A percentile compares a stretch with the other conserved stretches of the same genome.
Evolutionary conservation across 352 stramenopile genomes (phyloP).

Genomic region (Phytophthora litchii): DNA sequence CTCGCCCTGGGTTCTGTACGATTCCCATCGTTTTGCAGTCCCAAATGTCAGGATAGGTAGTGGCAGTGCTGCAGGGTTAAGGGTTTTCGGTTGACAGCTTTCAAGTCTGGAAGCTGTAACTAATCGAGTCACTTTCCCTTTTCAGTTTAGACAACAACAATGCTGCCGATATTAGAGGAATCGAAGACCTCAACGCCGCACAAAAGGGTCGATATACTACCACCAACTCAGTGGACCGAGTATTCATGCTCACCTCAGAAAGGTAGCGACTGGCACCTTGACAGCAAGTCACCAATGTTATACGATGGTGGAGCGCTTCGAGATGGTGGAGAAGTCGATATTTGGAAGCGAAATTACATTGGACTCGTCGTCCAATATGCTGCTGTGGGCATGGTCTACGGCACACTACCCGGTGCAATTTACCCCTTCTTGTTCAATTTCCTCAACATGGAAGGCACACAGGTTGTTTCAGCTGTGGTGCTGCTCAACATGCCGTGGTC

Average conservation of each 20-base stretch:
- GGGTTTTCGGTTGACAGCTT: not conserved
- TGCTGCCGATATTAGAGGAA: conserved; percentile 33
- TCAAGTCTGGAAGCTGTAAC: not conserved
- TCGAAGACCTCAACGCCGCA: conserved; percentile 6
- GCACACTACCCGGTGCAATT: conserved; percentile 43
- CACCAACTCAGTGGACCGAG: conserved; percentile 3
- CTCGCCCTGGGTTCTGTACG: conserved; percentile 6
- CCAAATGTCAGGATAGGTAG: conserved; percentile 11
- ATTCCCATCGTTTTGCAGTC: conserved; percentile 27
- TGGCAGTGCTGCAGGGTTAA: conserved; percentile 8
- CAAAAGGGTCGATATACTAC: conserved; percentile 16
- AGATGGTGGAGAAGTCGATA: conserved; percentile 27
- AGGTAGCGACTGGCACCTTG: conserved; percentile 20
- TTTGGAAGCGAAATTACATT: conserved; percentile 47
- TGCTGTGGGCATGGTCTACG: conserved; percentile 44
- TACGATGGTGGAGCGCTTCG: conserved; percentile 30
- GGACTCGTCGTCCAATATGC: conserved; percentile 54
- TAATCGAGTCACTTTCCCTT: conserved; percentile 7
- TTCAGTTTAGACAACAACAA: conserved; percentile 7
- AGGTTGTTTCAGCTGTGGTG: conserved; percentile 42
- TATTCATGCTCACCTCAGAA: conserved; percentile 11
- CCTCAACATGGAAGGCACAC: conserved; percentile 53
- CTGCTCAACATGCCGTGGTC: conserved; percentile 59
- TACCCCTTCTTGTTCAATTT: conserved; percentile 61
- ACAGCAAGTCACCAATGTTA: conserved; percentile 21